Percentiles rank a stretch among this genome's conserved stretches.
These are phyloP conservation scores for Phytopythium ostracodes DNA, from an alignment of 352 stramenopile genomes.

Conservation along the genomic window DNA sequence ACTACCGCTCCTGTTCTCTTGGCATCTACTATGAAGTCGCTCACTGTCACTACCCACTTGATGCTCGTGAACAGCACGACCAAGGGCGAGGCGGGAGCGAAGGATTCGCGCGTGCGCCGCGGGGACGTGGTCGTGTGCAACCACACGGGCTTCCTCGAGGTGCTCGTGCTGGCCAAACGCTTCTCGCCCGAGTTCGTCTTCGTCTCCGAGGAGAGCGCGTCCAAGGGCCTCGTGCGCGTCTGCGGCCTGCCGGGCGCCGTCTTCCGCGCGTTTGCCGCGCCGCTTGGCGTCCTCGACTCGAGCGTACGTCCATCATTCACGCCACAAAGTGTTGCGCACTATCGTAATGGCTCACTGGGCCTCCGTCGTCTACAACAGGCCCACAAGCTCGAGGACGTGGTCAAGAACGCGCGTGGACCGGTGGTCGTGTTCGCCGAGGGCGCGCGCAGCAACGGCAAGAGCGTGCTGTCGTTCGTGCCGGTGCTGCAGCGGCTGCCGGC, in stretches of 20 bases:
- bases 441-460: constrained; percentile 76
- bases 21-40: too few relatives aligned
- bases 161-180: constrained; percentile 69
- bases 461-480: constrained; percentile 61
- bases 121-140: constrained; percentile 79
- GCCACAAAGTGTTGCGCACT: too few relatives aligned
- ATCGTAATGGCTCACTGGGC: too few relatives aligned
- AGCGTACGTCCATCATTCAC: constrained; percentile 21
- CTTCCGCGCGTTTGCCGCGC: constrained; percentile 47
- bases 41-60: too few relatives aligned
- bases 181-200: constrained; percentile 83
- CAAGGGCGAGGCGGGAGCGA: constrained; percentile 24
- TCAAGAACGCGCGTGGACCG: constrained; percentile 46
- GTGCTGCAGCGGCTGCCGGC: constrained; percentile 53
- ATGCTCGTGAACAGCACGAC: constrained; percentile 14
- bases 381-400: constrained; percentile 70
- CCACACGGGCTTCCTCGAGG: constrained; percentile 76
- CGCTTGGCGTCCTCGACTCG: constrained; percentile 29
- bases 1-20: background rate
- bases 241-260: constrained; percentile 65
- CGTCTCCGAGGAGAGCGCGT: constrained; percentile 38
- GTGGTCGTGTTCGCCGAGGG: constrained; percentile 78
- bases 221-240: constrained; percentile 57
- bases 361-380: constrained; percentile 10
- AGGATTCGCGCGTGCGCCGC: constrained; percentile 29